Percentiles rank a stretch among this genome's conserved stretches.
phyloP scores from a whole-genome alignment of 2,329 filamentous ascomycete genomes.

The Parascedosporium putredinis region DNA sequence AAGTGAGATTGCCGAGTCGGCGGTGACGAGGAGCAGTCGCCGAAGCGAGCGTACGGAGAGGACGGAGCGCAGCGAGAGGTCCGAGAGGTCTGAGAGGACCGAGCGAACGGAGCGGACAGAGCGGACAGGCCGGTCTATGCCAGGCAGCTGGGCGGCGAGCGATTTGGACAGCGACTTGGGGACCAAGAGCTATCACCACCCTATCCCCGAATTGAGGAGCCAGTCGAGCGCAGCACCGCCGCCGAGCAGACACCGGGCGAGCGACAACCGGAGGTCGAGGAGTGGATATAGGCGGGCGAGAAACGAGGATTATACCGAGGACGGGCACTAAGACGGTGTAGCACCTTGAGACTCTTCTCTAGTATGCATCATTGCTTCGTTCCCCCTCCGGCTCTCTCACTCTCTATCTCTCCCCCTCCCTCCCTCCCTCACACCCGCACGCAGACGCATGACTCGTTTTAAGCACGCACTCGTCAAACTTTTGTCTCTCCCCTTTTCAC shows the following conservation, averaged over 20 bases:
- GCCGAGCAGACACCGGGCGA: slow-evolving; percentile 15
- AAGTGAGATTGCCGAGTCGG: slow-evolving; percentile 20
- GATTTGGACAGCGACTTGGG: slow-evolving; percentile 38
- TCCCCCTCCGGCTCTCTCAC: too few species aligned
- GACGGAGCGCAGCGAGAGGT: slow-evolving; percentile 16
- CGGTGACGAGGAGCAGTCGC: slow-evolving; percentile 17
- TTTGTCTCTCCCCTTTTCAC: too few species aligned
- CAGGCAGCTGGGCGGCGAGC: slow-evolving; percentile 28
- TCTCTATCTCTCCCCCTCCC: too few species aligned
- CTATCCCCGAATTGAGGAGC: slow-evolving; percentile 39
- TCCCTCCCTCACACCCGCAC: too few species aligned
- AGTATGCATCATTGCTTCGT: too few species aligned
- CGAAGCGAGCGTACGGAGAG: slow-evolving; percentile 9
- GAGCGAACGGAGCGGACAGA: slow-evolving; percentile 16
- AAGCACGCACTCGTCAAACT: too few species aligned
- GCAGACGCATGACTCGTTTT: too few species aligned
- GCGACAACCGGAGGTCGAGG: slow-evolving; percentile 20
- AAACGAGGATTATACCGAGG: slow-evolving; percentile 17
- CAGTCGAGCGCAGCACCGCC: slow-evolving; percentile 15
- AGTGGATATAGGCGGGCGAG: slow-evolving; percentile 24
- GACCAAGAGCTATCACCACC: slow-evolving; percentile 47
- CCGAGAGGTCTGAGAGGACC: slow-evolving; percentile 19
- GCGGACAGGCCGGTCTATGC: slow-evolving; percentile 14
- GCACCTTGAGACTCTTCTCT: too few species aligned
- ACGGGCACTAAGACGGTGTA: slow-evolving; percentile 7